Evolutionary conservation across 225 moss, liverwort and hornwort species (phyloP).

Genomic region (Polytrichum formosum): DNA sequence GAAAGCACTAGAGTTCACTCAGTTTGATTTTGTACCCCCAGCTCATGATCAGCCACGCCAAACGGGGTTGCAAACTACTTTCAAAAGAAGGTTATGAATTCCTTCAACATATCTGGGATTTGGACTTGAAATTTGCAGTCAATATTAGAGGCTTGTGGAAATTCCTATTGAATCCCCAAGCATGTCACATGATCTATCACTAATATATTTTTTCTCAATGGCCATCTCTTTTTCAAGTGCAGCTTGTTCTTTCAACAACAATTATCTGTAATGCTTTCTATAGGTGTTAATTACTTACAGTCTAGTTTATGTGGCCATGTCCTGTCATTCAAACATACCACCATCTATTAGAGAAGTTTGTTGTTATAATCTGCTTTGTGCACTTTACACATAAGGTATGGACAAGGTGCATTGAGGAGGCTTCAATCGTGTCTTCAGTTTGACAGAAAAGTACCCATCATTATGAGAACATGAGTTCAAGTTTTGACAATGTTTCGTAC

Average conservation of each 20-base stretch:
- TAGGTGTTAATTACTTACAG: too few relatives aligned
- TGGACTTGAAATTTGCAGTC: too few relatives aligned
- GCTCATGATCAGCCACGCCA: conserved; percentile 33
- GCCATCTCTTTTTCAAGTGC: not conserved
- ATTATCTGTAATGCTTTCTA: not conserved
- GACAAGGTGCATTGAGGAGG: not conserved
- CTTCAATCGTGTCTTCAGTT: conserved; percentile 6
- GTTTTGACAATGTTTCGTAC: conserved; percentile 12
- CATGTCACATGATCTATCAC: not conserved
- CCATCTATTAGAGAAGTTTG: not conserved
- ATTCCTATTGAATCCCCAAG: not conserved
- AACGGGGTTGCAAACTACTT: conserved; percentile 36
- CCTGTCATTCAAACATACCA: too few relatives aligned
- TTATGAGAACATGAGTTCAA: not conserved
- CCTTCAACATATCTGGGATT: not conserved
- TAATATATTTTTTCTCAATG: not conserved
- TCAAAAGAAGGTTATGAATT: conserved; percentile 25
- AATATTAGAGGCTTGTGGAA: not conserved
- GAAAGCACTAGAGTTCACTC: conserved; percentile 19
- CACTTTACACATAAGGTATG: not conserved
- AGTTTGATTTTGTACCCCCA: conserved; percentile 7
- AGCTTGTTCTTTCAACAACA: too few relatives aligned
- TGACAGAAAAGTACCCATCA: not conserved
- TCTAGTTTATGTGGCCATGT: too few relatives aligned
- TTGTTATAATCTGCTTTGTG: not conserved